Evolutionary conservation across 2,329 filamentous ascomycete species (phyloP), one percentile per base, ranked within the genome.

Genomic region (Xylaria sp.): DNA sequence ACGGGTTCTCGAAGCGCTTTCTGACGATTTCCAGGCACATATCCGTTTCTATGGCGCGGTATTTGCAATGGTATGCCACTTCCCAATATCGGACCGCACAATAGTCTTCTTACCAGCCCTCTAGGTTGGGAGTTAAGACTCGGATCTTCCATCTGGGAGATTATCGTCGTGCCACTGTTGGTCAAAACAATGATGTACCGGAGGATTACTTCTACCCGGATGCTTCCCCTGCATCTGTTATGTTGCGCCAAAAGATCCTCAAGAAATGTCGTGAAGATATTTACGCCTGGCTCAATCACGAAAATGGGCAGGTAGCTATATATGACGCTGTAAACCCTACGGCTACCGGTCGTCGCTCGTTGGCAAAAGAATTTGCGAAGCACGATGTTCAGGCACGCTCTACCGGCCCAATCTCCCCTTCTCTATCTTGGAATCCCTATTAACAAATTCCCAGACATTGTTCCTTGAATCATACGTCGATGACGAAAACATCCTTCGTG

Each of bases 191-290:
- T 65, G 90, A 94, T 66, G 92, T 99, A 18, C 97, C 96, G 0
- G 93, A 97, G 71, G 96, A 99, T 79, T 99, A 99, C 81, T 99
- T 99, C 83, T 97, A 95, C 79, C 92, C 97, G 29, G 94, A 98
- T 78, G 95, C 97, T 32, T 96, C 94, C 29, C 93, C 95, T 3
- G 89, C 92, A 13, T 97, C 96, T 1, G 92, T 98, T n/a, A 89
- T 98, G 73, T 84, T 99, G 59, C 90, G 96, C 40, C 96, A 98
- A 80, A 98, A 98, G 84, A 99, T 99, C 62, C 85, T 99, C 23
- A 97, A 98, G 82, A 97, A 97, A 79, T 99, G 96, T 75, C 90
- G 96, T 68, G 94, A 98, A 78, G 96, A 99, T 77, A 98, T 99
- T 66, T 97, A 98, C 78, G 91, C 92, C 64, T 99, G 97, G 85